phyloP scores from a whole-genome alignment of 768 basidiomycete species.

The Imleria badia region DNA sequence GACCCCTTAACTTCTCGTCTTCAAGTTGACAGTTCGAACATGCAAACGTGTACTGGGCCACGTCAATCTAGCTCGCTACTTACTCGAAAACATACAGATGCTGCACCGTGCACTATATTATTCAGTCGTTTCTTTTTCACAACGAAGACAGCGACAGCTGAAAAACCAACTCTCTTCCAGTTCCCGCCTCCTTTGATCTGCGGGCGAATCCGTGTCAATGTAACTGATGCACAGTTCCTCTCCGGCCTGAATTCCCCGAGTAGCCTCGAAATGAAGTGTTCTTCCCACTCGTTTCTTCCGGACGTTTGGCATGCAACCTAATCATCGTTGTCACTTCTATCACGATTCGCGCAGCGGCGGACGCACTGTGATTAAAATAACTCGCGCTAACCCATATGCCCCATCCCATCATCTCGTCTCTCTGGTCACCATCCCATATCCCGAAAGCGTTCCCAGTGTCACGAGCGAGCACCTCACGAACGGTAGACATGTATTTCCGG shows the following conservation, averaged over 20 bases:
- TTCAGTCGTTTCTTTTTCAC: conserved; percentile 27
- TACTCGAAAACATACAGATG: neutral
- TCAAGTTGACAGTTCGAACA: neutral
- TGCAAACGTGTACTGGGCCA: neutral
- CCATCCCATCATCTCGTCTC: conserved; percentile 64
- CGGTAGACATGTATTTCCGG: conserved; percentile 39
- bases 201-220: conserved; percentile 35
- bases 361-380: conserved; percentile 67
- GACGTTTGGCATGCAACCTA: conserved; percentile 56
- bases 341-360: neutral
- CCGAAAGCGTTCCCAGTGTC: conserved; percentile 71
- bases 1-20: too few species aligned
- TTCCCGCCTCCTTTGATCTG: conserved; percentile 39
- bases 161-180: conserved; percentile 58
- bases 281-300: conserved; percentile 45
- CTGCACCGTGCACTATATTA: neutral
- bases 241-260: conserved; percentile 41
- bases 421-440: conserved; percentile 55
- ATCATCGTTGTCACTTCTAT: neutral
- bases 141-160: conserved; percentile 48
- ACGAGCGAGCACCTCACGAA: conserved; percentile 55
- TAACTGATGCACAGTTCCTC: conserved; percentile 64
- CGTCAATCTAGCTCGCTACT: neutral
- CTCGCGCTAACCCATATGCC: conserved; percentile 59
- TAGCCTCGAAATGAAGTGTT: conserved; percentile 47